phyloP scores from a whole-genome alignment of 2,329 filamentous ascomycete genomes.

The Cercospora brassicicola region DNA sequence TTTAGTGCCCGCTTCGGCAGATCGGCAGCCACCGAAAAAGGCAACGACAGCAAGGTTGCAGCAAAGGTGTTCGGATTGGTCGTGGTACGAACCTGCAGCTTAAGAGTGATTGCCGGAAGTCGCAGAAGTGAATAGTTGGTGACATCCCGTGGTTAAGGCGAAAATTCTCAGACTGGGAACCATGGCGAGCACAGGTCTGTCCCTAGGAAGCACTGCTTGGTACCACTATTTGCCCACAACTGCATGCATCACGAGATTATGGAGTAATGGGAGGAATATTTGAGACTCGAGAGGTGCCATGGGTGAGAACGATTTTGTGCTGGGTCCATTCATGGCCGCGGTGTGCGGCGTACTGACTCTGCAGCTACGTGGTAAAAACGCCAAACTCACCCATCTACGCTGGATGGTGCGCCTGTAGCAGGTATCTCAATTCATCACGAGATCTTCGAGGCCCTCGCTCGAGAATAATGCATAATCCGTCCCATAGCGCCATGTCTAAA shows the following conservation, averaged over 20 bases:
- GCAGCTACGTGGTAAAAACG: constrained; percentile 11
- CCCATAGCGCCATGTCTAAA: constrained; percentile 22
- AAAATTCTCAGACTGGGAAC: neutral
- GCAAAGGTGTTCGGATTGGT: neutral
- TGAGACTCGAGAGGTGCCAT: constrained; percentile 1
- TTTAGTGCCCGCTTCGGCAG: constrained; percentile 15
- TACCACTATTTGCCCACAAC: neutral
- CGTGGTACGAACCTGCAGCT: neutral
- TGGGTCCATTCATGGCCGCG: constrained; percentile 23
- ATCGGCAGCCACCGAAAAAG: neutral
- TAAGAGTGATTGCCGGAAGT: neutral
- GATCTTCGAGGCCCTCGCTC: constrained; percentile 19
- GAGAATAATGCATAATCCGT: constrained; percentile 23
- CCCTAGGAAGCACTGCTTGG: neutral
- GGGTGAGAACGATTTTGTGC: constrained; percentile 20
- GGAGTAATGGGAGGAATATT: neutral
- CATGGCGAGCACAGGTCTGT: neutral
- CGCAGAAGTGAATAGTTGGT: neutral
- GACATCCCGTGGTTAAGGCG: neutral
- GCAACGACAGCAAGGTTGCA: neutral
- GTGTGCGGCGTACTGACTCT: constrained; percentile 16
- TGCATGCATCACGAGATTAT: neutral
- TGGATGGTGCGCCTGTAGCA: constrained; percentile 23
- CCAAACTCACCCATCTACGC: constrained; percentile 19
- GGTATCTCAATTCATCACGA: constrained; percentile 20